phyloP scores from a whole-genome alignment of 2,329 filamentous ascomycete genomes.

The Penicillium psychrosexuale region DNA sequence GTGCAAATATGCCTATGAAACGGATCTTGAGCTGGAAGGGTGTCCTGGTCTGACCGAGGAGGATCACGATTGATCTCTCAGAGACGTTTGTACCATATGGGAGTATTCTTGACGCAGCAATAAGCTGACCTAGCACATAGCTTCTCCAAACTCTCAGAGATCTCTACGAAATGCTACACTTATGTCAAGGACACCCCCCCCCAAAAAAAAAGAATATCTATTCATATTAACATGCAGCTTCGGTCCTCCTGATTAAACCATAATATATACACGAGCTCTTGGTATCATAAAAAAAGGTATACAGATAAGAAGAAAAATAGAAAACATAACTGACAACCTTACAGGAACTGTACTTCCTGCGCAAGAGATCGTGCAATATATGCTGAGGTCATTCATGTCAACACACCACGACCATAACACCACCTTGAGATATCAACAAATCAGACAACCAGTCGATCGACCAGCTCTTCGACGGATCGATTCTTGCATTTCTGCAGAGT shows the following conservation, averaged over 20 bases:
- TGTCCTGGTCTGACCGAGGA: conserved; percentile 88
- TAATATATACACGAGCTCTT: conserved; percentile 22
- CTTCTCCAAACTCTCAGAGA: not conserved
- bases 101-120: not conserved
- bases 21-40: conserved; percentile 67
- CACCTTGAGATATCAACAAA: not conserved
- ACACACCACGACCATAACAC: not conserved
- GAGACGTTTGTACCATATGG: conserved; percentile 2
- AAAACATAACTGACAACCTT: not conserved
- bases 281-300: conserved; percentile 23
- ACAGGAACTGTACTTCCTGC: not conserved
- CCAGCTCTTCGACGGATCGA: conserved; percentile 34
- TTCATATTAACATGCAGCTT: conserved; percentile 14
- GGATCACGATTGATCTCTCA: conserved; percentile 61
- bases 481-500: conserved; percentile 32
- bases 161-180: not conserved
- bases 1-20: conserved; percentile 80
- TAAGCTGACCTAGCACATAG: not conserved
- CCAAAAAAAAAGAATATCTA: not conserved
- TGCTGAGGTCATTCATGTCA: not conserved
- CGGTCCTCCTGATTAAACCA: conserved; percentile 7
- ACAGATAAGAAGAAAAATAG: not conserved
- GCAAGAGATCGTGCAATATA: not conserved
- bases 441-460: conserved; percentile 20
- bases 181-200: not conserved